These are phyloP conservation scores for Candida krabiensis DNA, from an alignment of 805 yeast species.

Conservation along the genomic window DNA sequence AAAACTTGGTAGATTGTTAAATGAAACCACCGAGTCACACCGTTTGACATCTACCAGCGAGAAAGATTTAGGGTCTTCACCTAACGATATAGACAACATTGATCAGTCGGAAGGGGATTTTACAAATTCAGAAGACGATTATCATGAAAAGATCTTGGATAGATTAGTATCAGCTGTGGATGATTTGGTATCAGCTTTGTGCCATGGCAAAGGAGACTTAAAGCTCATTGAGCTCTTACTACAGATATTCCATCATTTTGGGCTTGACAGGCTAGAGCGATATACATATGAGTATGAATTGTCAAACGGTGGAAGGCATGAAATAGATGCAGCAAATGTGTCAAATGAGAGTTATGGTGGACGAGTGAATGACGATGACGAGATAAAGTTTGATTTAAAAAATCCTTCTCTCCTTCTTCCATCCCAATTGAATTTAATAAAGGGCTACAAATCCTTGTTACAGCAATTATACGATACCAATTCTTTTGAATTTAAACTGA, in stretches of 20 bases:
- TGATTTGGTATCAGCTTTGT: conserved; percentile 63
- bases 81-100: background rate
- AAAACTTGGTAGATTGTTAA: conserved; percentile 43
- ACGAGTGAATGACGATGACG: conserved; percentile 20
- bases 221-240: conserved; percentile 49
- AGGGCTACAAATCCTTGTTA: conserved; percentile 22
- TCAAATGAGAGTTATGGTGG: conserved; percentile 20
- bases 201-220: conserved; percentile 68
- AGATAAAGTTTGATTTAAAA: conserved; percentile 22
- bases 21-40: conserved; percentile 16
- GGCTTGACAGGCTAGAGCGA: conserved; percentile 49
- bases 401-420: conserved; percentile 32
- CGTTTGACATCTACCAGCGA: background rate
- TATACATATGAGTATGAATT: conserved; percentile 60
- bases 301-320: conserved; percentile 37
- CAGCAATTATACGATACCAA: conserved; percentile 16
- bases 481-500: conserved; percentile 9
- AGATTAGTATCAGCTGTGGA: conserved; percentile 40
- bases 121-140: conserved; percentile 27
- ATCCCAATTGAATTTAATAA: conserved; percentile 21
- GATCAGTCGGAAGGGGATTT: conserved; percentile 11
- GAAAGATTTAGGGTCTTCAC: background rate
- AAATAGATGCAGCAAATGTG: conserved; percentile 14
- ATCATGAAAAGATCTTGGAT: conserved; percentile 20
- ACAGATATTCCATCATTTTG: conserved; percentile 51